phyloP scores from a whole-genome alignment of 495 filamentous ascomycete species.

The Aspergillus olivimuriae region DNA sequence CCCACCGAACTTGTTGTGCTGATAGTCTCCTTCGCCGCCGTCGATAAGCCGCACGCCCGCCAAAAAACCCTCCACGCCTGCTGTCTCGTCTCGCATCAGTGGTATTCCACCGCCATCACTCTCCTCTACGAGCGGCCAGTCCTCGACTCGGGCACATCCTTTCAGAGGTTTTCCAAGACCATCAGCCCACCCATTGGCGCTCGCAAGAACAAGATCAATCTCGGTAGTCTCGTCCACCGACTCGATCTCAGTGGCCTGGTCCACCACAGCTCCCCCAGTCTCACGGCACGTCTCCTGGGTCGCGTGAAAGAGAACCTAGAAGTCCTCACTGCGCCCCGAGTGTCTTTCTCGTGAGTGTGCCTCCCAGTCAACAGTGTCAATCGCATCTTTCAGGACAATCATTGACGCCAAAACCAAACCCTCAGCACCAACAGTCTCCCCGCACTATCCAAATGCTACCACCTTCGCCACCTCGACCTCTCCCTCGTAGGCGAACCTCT shows the following conservation, averaged over 20 bases:
- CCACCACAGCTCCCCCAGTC: constrained; percentile 58
- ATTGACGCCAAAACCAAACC: not conserved
- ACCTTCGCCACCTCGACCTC: constrained; percentile 52
- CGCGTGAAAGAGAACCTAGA: constrained; percentile 52
- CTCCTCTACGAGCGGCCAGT: constrained; percentile 51
- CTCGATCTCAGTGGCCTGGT: constrained; percentile 56
- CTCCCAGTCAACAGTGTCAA: not conserved
- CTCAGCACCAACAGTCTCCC: constrained; percentile 54
- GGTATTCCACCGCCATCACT: constrained; percentile 53
- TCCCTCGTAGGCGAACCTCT: constrained; percentile 52
- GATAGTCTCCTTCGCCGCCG: constrained; percentile 29
- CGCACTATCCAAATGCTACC: constrained; percentile 53
- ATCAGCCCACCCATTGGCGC: constrained; percentile 56
- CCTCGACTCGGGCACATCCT: constrained; percentile 45
- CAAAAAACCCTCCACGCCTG: constrained; percentile 47
- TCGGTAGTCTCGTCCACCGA: constrained; percentile 48
- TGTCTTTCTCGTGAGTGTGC: constrained; percentile 49
- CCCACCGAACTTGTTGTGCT: constrained; percentile 50
- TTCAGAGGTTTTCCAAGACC: constrained; percentile 52
- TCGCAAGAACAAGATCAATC: constrained; percentile 45
- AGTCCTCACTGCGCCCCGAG: constrained; percentile 58
- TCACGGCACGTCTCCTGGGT: constrained; percentile 58
- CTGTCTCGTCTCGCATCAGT: constrained; percentile 54
- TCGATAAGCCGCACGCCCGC: constrained; percentile 8
- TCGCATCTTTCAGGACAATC: not conserved